A percentile compares a stretch with the other conserved stretches of the same genome.
These are phyloP conservation scores for Eugenia klotzschiana DNA, from an alignment of 441 rosid genomes.

Conservation along the genomic window DNA sequence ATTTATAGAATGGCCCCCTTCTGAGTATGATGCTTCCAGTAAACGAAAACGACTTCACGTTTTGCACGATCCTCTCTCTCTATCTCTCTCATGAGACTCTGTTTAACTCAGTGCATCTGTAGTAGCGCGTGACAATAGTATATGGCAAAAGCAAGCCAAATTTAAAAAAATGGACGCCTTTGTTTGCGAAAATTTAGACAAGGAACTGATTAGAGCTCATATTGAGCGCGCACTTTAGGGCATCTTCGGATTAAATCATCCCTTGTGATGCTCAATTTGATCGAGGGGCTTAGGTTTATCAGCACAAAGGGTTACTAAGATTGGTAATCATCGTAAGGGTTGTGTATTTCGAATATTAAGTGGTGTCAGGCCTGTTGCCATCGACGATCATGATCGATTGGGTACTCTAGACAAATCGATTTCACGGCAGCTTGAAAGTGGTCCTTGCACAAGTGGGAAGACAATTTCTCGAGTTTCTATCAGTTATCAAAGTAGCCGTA, in stretches of 20 bases:
- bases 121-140: neutral
- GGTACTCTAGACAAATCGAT: neutral
- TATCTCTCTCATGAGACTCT: neutral
- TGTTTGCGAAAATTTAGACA: fast-evolving
- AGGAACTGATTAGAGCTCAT: neutral
- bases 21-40: neutral
- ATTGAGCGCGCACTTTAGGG: neutral
- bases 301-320: neutral
- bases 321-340: neutral
- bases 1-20: neutral
- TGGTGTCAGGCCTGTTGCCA: too few species aligned
- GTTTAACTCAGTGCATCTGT: neutral
- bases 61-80: neutral
- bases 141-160: neutral
- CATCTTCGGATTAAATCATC: neutral
- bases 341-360: neutral
- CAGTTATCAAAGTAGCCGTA: neutral
- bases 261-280: too few species aligned
- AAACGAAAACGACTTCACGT: conserved; percentile 20
- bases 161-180: neutral
- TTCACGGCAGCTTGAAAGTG: neutral
- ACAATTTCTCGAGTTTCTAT: neutral
- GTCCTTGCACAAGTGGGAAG: neutral
- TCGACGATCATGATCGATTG: neutral
- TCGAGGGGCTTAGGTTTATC: neutral